phyloP scores from a whole-genome alignment of 1,284 basidiomycete genomes.

The Austroboletus novae-zelandiae region DNA sequence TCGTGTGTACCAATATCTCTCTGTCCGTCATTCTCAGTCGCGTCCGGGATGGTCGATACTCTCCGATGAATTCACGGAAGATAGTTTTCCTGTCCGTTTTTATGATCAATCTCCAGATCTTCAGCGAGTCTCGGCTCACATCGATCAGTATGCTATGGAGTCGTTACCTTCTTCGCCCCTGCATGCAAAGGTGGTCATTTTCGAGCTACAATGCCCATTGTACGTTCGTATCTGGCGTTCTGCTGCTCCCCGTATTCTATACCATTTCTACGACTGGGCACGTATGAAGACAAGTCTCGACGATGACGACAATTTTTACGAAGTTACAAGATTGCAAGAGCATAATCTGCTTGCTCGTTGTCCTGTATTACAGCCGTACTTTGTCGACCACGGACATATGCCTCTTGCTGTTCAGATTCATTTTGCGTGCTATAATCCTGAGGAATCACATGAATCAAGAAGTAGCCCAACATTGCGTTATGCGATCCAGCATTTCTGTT shows the following conservation, averaged over 20 bases:
- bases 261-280: neutral
- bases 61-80: constrained; percentile 21
- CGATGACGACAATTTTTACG: neutral
- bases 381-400: neutral
- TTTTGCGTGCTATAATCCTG: neutral
- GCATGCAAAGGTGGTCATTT: constrained; percentile 1
- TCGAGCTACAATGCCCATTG: constrained; percentile 6
- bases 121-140: neutral
- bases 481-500: neutral
- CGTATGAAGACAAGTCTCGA: too few relatives aligned
- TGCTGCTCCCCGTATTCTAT: neutral
- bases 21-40: neutral
- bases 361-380: constrained; percentile 1
- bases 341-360: neutral
- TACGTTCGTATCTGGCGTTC: constrained; percentile 7
- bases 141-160: neutral
- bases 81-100: constrained; percentile 9
- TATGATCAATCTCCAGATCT: neutral
- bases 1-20: neutral
- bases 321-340: constrained; percentile 15
- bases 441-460: neutral
- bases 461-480: neutral
- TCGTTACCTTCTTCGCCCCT: neutral
- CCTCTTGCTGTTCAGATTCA: neutral
- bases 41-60: neutral